Evolutionary conservation across 2,329 filamentous ascomycete species (phyloP).

Genomic region (Ampelomyces quisqualis): DNA sequence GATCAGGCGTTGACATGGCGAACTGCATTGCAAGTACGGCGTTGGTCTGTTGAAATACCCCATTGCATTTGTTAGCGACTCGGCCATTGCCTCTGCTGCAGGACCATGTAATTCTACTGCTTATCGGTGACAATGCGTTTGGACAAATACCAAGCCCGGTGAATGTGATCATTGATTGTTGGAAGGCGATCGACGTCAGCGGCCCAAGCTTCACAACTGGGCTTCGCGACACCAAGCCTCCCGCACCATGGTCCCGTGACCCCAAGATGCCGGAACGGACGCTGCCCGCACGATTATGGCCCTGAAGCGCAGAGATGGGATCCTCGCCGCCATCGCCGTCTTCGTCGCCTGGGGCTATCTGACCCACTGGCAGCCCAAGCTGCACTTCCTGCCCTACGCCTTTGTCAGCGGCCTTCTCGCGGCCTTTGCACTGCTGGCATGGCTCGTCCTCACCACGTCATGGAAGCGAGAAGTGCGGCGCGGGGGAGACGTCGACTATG

Average conservation of each 20-base stretch:
- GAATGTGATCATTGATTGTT: not conserved
- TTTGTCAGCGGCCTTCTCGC: slow-evolving; percentile 68
- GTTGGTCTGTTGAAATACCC: too few relatives aligned
- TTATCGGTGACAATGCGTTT: not conserved
- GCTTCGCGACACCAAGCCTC: slow-evolving; percentile 20
- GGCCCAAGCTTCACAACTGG: slow-evolving; percentile 24
- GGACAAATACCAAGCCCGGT: not conserved
- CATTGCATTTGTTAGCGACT: not conserved
- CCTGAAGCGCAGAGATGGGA: slow-evolving; percentile 68
- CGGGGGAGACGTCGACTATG: slow-evolving; percentile 46
- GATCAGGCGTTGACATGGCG: too few relatives aligned
- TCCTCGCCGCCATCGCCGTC: slow-evolving; percentile 65
- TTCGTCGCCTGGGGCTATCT: slow-evolving; percentile 88
- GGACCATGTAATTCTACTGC: too few relatives aligned
- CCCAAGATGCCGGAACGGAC: slow-evolving; percentile 42
- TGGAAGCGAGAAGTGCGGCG: slow-evolving; percentile 47
- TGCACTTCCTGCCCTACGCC: slow-evolving; percentile 84
- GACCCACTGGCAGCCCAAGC: slow-evolving; percentile 75
- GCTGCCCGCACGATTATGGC: slow-evolving; percentile 60
- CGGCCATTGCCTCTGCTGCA: too few relatives aligned
- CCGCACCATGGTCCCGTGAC: slow-evolving; percentile 14
- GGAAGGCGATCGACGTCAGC: slow-evolving; percentile 16
- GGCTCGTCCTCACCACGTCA: slow-evolving; percentile 62
- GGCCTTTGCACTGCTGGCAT: slow-evolving; percentile 57
- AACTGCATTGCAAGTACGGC: too few relatives aligned